These are phyloP conservation scores for Fomitopsis serialis DNA, from an alignment of 768 basidiomycete genomes.

Conservation along the genomic window DNA sequence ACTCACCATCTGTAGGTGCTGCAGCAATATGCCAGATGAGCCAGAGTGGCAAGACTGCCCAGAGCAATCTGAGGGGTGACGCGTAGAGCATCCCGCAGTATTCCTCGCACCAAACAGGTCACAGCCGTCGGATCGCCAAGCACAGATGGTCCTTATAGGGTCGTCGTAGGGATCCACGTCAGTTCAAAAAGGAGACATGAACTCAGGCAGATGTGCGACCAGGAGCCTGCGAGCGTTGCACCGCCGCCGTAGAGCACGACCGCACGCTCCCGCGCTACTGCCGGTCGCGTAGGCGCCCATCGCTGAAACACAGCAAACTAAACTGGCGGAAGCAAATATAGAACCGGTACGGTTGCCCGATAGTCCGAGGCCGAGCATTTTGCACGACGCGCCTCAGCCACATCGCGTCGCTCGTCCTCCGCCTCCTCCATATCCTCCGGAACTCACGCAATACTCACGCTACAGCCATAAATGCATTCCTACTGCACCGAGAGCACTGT, in stretches of 20 bases:
- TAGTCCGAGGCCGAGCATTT: too few species aligned
- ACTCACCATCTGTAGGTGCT: slow-evolving; percentile 23
- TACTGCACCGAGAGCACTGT: too few species aligned
- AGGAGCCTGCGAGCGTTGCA: neutral
- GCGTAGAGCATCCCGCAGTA: slow-evolving; percentile 6
- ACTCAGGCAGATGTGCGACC: neutral
- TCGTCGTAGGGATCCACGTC: neutral
- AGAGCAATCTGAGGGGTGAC: slow-evolving; percentile 8
- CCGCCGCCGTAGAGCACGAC: neutral
- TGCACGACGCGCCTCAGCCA: too few species aligned
- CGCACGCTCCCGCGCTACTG: too few species aligned
- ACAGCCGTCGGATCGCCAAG: too few species aligned
- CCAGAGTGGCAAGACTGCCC: slow-evolving; percentile 8
- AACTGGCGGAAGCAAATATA: neutral
- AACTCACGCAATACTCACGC: too few species aligned
- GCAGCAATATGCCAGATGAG: slow-evolving; percentile 7
- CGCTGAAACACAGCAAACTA: neutral
- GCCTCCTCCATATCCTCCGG: too few species aligned
- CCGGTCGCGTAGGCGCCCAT: neutral
- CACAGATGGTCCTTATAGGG: too few species aligned
- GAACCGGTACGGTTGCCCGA: too few species aligned
- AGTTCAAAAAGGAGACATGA: neutral
- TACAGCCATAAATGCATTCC: too few species aligned
- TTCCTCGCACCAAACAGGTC: neutral
- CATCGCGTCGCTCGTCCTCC: too few species aligned